Base-by-base conservation (phyloP, 2,329 filamentous ascomycete species). In the Botrytis aclada region DNA sequence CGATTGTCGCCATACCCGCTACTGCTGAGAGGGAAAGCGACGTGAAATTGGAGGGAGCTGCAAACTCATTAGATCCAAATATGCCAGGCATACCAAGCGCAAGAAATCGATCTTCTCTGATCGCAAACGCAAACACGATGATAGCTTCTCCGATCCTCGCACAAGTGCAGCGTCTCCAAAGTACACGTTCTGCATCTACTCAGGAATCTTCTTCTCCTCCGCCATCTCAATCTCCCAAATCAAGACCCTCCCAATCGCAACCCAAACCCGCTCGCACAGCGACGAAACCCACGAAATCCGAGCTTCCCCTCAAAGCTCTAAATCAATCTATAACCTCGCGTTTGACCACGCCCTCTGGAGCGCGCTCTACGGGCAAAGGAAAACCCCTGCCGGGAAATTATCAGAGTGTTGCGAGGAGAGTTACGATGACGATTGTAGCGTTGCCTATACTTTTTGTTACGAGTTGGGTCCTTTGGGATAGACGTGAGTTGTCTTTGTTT, bases 401-500 rank as follows among this genome's bases (percentile, higher is more conserved):
- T 63, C 79, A 79, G 41, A 47, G 69, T 4, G 76, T 76, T 14
- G 78, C 79, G 25, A 78, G 79, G 72, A 80, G 76, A 67, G 74
- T 80, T 29, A 80, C 79, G 8, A 77, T 76, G 75, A 72, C 75
- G 37, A 80, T 81, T 74, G 78, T 81, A 14, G 80, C 79, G 1
- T 51, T 80, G 75, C 80, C 80, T 29, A 79, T 81, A 74, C 58
- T 73, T 22, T 74, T 81, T 72, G 80, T 80, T 16, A 81, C 80
- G 47, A 80, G 79, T 67, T 81, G 77, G 71, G 75, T 80, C 34
- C 69, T 81, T n/a, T 81, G 78, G 70, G 73, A 81, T 62, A 75
- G 79, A 77, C 70, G 80, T 81, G 61, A 76, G 79, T 77, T 37
- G 9, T 71, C 3, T 22, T 43, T 41, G 47, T 67, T 47, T 51